Evolutionary conservation across 2,329 filamentous ascomycete genomes (phyloP).

Genomic region (Phoma sp.): DNA sequence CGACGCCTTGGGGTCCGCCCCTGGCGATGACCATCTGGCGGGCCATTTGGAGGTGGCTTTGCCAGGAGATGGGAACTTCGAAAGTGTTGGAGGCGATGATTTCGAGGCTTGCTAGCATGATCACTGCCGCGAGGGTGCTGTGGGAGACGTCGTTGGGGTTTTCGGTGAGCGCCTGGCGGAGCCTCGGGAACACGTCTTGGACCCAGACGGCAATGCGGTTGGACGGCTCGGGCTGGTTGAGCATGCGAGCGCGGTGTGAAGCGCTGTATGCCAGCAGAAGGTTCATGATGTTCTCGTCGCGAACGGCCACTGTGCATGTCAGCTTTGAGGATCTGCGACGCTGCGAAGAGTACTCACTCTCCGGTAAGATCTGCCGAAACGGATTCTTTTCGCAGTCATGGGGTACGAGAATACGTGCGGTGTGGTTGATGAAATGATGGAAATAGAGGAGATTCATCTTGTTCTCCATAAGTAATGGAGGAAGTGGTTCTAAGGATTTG

Average conservation of each 20-base stretch:
- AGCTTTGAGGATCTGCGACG: not conserved
- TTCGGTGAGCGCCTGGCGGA: constrained; percentile 67
- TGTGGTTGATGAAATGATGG: constrained; percentile 79
- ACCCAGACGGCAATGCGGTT: constrained; percentile 83
- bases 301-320: constrained; percentile 64
- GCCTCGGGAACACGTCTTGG: constrained; percentile 74
- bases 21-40: constrained; percentile 75
- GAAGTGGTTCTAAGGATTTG: constrained; percentile 62
- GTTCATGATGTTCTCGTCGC: constrained; percentile 74
- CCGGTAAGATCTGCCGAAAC: constrained; percentile 66
- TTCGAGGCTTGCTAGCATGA: constrained; percentile 83
- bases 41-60: constrained; percentile 76
- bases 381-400: constrained; percentile 67
- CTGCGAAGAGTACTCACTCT: constrained; percentile 56
- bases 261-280: constrained; percentile 82
- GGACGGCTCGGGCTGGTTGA: constrained; percentile 74
- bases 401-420: constrained; percentile 68
- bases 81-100: constrained; percentile 84
- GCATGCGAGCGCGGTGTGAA: constrained; percentile 77
- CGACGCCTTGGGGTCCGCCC: constrained; percentile 62
- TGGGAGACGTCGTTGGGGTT: constrained; percentile 65
- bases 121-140: constrained; percentile 77
- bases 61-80: constrained; percentile 81
- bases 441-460: constrained; percentile 82
- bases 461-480: constrained; percentile 66